Percentiles rank a stretch among this genome's conserved stretches.
Evolutionary conservation across 306 rosid species (phyloP).

Genomic region (Prunus dulcis): DNA sequence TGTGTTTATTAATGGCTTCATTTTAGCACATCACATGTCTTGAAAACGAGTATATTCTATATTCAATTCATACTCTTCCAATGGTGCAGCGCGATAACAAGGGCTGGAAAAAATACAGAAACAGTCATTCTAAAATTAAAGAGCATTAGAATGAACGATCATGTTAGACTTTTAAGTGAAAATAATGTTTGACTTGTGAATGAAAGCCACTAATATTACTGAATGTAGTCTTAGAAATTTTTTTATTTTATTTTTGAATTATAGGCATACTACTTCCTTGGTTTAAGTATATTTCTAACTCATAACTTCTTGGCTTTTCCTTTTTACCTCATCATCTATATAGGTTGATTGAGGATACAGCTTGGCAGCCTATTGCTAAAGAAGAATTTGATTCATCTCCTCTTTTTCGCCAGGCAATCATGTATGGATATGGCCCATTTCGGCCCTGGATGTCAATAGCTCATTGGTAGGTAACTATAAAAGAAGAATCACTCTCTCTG

Average conservation of each 20-base stretch:
- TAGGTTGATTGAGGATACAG: conserved; percentile 90
- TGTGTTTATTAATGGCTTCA: neutral
- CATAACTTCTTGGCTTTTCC: neutral
- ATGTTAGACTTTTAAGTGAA: neutral
- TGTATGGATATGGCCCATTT: conserved; percentile 81
- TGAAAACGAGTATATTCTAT: neutral
- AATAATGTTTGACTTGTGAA: neutral
- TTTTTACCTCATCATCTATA: conserved; percentile 16
- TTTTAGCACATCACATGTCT: neutral
- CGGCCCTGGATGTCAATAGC: conserved; percentile 94
- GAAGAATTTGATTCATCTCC: conserved; percentile 78
- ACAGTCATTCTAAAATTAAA: neutral
- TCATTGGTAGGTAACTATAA: conserved; percentile 56
- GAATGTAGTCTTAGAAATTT: neutral
- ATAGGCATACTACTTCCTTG: neutral
- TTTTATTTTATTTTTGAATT: neutral
- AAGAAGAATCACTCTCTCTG: conserved; percentile 1
- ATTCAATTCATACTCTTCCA: neutral
- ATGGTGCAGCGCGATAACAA: neutral
- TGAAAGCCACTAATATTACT: neutral
- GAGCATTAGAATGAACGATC: neutral
- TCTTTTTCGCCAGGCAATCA: conserved; percentile 64
- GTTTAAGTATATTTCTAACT: neutral
- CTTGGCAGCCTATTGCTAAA: conserved; percentile 86
- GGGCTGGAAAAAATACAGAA: neutral